Evolutionary conservation across 2,329 filamentous ascomycete species (phyloP), one percentile per base, ranked within the genome.

Genomic region (Lasiodiplodia citricola): DNA sequence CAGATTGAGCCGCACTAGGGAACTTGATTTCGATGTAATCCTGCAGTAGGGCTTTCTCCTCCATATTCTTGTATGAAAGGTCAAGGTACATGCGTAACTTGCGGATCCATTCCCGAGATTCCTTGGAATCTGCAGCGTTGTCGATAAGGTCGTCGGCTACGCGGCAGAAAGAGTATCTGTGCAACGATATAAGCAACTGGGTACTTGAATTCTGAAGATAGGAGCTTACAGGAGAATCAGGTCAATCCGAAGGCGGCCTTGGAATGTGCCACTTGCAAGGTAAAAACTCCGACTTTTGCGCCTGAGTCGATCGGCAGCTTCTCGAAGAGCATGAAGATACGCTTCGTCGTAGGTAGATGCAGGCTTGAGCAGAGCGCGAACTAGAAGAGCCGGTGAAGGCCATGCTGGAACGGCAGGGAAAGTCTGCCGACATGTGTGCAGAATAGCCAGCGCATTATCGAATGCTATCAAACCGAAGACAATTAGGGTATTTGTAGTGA

Each of bases 81-180:
- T 88, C 82, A 8, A 92, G 81, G 71, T 87, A 91, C 3, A 79
- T 76, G 28, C 83, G 83, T 23, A 92, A 81, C 74, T 87, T 89
- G 18, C 79, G 75, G 56, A 92, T 87, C 86, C 89, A 91, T 10
- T 79, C 73, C 31, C 80, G 78, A 6, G 89, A 88, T 72, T 90
- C 87, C 0, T 80, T 74, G 0, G 81, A 75, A 1, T 82, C 83
- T 1, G 79, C 73, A 0, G 91, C 87, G 69, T 92, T 86, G 72
- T 93, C 91, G 10, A 93, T 86, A 4, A 93, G 81, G 73, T 93
- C 91, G 75, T 93, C 91, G 1, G 90, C 90, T 11, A 92, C 87
- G 13, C 91, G 85, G 73, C 91, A 93, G 75, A 92, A 93, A 0
- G 90, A 91, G 74, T 93, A 93, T 4, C 86, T 87, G 10, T 25